A percentile compares a stretch with the other conserved stretches of the same genome.
Conservation (phyloP, 495 filamentous ascomycete species). For the Glarea lozoyensis region DNA sequence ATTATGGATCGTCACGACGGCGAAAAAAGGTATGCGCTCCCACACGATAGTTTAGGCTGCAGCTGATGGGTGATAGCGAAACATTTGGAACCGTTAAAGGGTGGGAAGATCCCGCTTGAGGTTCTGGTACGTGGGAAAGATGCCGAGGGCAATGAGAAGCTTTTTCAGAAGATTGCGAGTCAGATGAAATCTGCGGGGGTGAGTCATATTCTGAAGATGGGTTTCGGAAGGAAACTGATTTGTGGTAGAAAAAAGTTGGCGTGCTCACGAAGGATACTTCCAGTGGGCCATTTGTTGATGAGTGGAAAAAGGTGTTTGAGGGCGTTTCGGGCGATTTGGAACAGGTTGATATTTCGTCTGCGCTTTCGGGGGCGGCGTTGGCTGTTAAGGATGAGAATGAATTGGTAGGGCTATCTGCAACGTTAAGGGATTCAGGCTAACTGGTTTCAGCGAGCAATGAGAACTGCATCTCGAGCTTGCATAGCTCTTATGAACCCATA, state of each 20-base stretch:
- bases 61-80: constrained; percentile 53
- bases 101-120: constrained; percentile 83
- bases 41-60: not conserved
- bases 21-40: constrained; percentile 79
- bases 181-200: constrained; percentile 83
- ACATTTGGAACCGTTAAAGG: constrained; percentile 86
- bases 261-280: constrained; percentile 74
- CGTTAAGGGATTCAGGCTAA: constrained; percentile 21
- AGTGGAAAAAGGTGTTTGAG: constrained; percentile 79
- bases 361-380: constrained; percentile 73
- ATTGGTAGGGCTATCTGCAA: constrained; percentile 30
- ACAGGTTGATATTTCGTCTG: constrained; percentile 76
- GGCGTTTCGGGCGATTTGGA: constrained; percentile 76
- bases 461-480: constrained; percentile 85
- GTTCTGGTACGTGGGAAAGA: constrained; percentile 86
- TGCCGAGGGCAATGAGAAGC: constrained; percentile 75
- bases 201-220: constrained; percentile 30
- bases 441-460: constrained; percentile 58
- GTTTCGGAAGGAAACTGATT: constrained; percentile 11
- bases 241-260: constrained; percentile 73
- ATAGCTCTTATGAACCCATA: constrained; percentile 87
- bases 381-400: constrained; percentile 96
- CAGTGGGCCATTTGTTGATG: constrained; percentile 83
- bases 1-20: constrained; percentile 85
- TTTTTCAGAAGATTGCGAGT: constrained; percentile 72